Evolutionary conservation across 108 stramenopile species (phyloP).

Genomic region (Fragilariopsis cylindrus): DNA sequence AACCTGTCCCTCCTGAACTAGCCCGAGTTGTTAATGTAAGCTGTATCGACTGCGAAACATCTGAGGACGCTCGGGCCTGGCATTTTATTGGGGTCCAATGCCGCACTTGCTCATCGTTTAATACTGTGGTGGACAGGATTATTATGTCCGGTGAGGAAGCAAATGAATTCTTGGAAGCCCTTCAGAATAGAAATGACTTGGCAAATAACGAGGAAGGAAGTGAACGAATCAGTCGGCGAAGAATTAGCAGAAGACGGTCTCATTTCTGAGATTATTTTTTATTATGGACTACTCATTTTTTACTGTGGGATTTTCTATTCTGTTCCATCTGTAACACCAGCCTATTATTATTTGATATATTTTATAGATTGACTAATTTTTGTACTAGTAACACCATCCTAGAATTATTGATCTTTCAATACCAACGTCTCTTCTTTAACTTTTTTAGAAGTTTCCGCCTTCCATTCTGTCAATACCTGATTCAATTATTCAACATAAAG

Average conservation of each 20-base stretch:
- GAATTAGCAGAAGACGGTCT: slow-evolving; percentile 41
- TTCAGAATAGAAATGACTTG: slow-evolving; percentile 36
- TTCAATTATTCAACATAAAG: too few species aligned
- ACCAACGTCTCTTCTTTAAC: too few species aligned
- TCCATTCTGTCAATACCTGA: too few species aligned
- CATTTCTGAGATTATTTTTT: neutral
- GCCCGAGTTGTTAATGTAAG: slow-evolving; percentile 79
- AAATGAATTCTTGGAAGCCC: slow-evolving; percentile 62
- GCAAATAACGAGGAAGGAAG: slow-evolving; percentile 33
- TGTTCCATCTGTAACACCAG: too few species aligned
- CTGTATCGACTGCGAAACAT: slow-evolving; percentile 82
- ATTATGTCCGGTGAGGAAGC: slow-evolving; percentile 77
- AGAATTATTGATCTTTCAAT: too few species aligned
- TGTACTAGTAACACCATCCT: too few species aligned
- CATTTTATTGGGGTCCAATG: slow-evolving; percentile 85
- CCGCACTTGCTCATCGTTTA: slow-evolving; percentile 69
- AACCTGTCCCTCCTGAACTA: slow-evolving; percentile 81
- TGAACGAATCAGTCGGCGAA: slow-evolving; percentile 38
- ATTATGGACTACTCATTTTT: slow-evolving; percentile 1
- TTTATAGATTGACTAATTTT: too few species aligned
- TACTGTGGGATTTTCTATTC: slow-evolving; percentile 5
- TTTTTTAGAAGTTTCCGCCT: too few species aligned
- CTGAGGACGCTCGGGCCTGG: slow-evolving; percentile 66
- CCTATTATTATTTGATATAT: too few species aligned
- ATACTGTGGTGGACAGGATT: slow-evolving; percentile 76